Conservation (phyloP, 176 grass and related monocot genomes). For the maize (Zea mays) region Zm-B73-REFERENCE-NAM-5.0 NC_050096.1:184482501-184483000, state of each 20-base stretch:
- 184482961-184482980: neutral
- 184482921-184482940: conserved; percentile 1
- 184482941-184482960: neutral
- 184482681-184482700: neutral
- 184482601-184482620: conserved; percentile 68
- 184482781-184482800: neutral
- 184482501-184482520: neutral
- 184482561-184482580: neutral
- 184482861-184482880: neutral
- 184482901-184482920: neutral
- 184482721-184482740: neutral
- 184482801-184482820: neutral
- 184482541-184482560: conserved; percentile 3
- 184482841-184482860: neutral
- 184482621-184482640: conserved; percentile 91
- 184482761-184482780: too few relatives aligned
- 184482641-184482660: conserved; percentile 80
- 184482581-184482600: conserved; percentile 61
- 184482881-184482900: neutral
- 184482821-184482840: neutral
- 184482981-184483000: neutral
- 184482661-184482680: conserved; percentile 69
- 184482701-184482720: neutral
- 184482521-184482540: neutral
- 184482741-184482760: neutral